These are phyloP conservation scores for Avicennia marina DNA, from an alignment of 257 asterid genomes.

Conservation along the genomic window DNA sequence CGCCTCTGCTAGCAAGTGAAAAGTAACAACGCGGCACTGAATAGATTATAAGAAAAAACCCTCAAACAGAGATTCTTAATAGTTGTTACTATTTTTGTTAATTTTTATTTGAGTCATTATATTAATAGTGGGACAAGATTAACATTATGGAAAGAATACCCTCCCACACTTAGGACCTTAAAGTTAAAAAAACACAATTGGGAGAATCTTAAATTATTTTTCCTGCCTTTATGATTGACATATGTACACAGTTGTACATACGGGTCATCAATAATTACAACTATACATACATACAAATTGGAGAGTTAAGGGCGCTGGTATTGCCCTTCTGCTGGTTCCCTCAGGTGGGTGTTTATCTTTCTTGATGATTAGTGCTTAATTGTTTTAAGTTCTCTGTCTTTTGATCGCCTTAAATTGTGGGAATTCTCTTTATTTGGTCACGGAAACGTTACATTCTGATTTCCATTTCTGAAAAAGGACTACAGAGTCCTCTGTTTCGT, in stretches of 20 bases:
- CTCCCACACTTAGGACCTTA: no score
- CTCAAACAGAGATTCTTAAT: no score
- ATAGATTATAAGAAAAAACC: no score
- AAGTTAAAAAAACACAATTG: no score
- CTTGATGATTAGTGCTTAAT: constrained; percentile 15
- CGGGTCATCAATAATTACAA: constrained; percentile 40
- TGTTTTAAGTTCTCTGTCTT: background rate
- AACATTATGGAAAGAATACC: no score
- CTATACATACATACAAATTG: constrained; percentile 30
- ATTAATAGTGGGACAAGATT: no score
- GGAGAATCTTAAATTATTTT: constrained; percentile 29
- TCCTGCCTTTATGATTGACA: constrained; percentile 17
- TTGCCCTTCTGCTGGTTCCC: constrained; percentile 25
- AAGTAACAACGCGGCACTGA: no score
- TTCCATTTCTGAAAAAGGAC: background rate
- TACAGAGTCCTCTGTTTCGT: constrained; percentile 1
- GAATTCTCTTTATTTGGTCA: constrained; percentile 3
- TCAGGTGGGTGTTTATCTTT: constrained; percentile 29
- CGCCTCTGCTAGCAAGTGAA: no score
- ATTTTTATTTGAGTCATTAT: no score
- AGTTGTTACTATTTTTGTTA: no score
- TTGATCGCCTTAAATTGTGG: background rate
- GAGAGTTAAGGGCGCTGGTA: constrained; percentile 24
- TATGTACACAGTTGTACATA: constrained; percentile 31
- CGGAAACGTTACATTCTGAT: constrained; percentile 9